Percentiles rank a stretch among this genome's conserved stretches.
These are phyloP conservation scores for Starmerella potacharoeniae DNA, from an alignment of 805 yeast species.

Conservation along the genomic window DNA sequence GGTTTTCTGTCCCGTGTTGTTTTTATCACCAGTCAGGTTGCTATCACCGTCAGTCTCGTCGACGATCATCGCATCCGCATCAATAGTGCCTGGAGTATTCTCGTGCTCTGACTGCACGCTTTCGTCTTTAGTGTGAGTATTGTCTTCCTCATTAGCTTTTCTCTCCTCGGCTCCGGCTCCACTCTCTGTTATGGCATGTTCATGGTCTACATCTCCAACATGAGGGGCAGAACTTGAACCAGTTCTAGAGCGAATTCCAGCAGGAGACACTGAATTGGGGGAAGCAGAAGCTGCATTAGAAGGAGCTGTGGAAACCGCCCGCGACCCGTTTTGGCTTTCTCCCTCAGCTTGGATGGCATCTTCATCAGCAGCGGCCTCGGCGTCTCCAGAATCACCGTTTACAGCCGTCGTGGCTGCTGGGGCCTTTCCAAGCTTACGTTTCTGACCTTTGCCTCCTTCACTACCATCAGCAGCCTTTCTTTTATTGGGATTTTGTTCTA, in stretches of 20 bases:
- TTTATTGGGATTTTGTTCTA: not conserved
- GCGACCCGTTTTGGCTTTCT: not conserved
- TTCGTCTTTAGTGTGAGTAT: no score
- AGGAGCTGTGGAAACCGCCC: not conserved
- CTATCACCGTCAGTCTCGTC: not conserved
- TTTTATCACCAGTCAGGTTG: not conserved
- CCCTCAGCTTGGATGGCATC: not conserved
- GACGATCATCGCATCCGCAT: not conserved
- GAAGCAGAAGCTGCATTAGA: not conserved
- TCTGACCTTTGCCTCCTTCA: conserved; percentile 13
- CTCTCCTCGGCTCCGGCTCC: no score
- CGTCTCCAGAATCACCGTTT: not conserved
- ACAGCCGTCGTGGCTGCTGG: not conserved
- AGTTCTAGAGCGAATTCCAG: no score
- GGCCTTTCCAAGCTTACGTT: conserved; percentile 7
- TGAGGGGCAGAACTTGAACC: no score
- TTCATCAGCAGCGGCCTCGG: not conserved
- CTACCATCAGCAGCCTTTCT: not conserved
- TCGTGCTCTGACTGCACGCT: no score
- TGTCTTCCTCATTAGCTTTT: no score
- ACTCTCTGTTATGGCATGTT: no score
- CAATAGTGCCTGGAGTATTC: no score
- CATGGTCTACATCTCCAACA: no score
- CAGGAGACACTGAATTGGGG: not conserved
- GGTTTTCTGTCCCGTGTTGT: not conserved